Evolutionary conservation across 495 filamentous ascomycete species (phyloP), one percentile per base, ranked within the genome.

Genomic region (Schizothecium vesticola): DNA sequence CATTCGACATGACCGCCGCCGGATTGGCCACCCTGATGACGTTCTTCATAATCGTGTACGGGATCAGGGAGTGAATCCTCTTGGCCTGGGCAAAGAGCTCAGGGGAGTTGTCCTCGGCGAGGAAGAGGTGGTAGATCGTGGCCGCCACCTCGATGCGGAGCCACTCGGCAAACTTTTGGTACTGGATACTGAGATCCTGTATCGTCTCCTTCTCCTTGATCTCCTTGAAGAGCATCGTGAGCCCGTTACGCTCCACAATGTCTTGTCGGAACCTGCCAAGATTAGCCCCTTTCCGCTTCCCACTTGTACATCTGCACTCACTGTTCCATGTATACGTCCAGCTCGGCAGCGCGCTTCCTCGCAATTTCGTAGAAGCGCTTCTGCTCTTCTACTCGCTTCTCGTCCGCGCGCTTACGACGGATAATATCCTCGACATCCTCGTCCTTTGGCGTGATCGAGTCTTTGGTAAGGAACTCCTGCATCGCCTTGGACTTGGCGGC

Each of bases 161-260:
- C 95, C 95, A 99, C 78, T 99, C 95, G 28, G 94, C 94, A 74
- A 99, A 99, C 74, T 98, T 98, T 73, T 95, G 91, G 76, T 98
- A 99, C 76, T 98, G 93, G 28, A 95, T 86, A 72, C 90, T 94
- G 24, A 99, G 85, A 70, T 98, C 93, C 69, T 87, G 85, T 60
- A 99, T 92, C 19, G 84, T 91, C 56, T 90, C 79, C 81, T 98
- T 97, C 62, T 91, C 89, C 68, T 89, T 88, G 75, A 99, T 96
- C 77, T 97, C 95, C 66, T 88, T 83, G 78, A 99, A 97, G 23
- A 99, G 88, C 76, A 92, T 95, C 1, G 94, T 96, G 64, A 99
- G 83, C 11, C 95, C 95, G 81, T 97, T 87, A 31, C 78, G 81
- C 67, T 87, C 84, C 43, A 87, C 80, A 60, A 87, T 86, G 66